A percentile compares a stretch with the other conserved stretches of the same genome.
Evolutionary conservation across 768 basidiomycete genomes (phyloP).

Genomic region (Gloeostereum incarnatum): DNA sequence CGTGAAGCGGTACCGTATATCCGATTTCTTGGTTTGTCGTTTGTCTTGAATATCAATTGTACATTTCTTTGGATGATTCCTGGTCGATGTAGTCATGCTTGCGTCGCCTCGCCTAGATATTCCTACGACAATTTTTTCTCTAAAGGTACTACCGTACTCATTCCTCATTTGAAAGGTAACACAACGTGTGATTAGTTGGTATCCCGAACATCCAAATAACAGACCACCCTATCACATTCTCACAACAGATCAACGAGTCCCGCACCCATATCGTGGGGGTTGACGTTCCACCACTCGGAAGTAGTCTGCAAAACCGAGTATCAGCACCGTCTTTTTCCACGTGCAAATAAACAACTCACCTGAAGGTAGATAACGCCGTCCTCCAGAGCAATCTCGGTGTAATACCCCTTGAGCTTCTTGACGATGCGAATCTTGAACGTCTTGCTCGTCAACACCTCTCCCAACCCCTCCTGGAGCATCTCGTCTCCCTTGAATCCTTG

Average conservation of each 20-base stretch:
- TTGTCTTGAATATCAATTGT: no score
- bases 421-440: slow-evolving; percentile 29
- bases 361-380: slow-evolving; percentile 26
- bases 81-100: no score
- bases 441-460: slow-evolving; percentile 23
- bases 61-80: no score
- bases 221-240: no score
- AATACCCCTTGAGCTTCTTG: slow-evolving; percentile 15
- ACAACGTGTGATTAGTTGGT: no score
- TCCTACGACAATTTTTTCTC: no score
- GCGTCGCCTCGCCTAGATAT: no score
- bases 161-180: no score
- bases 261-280: slow-evolving; percentile 12
- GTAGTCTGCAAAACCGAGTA: slow-evolving; percentile 11
- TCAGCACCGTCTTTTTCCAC: neutral
- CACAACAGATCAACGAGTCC: slow-evolving; percentile 17
- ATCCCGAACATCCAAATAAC: no score
- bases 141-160: no score
- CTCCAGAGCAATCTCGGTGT: slow-evolving; percentile 23
- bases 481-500: slow-evolving; percentile 28
- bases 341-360: slow-evolving; percentile 11
- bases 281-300: slow-evolving; percentile 15
- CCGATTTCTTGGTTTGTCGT: no score
- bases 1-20: no score
- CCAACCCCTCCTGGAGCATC: slow-evolving; percentile 31